phyloP scores from a whole-genome alignment of 768 basidiomycete genomes.

The Termitomyces sp. region DNA sequence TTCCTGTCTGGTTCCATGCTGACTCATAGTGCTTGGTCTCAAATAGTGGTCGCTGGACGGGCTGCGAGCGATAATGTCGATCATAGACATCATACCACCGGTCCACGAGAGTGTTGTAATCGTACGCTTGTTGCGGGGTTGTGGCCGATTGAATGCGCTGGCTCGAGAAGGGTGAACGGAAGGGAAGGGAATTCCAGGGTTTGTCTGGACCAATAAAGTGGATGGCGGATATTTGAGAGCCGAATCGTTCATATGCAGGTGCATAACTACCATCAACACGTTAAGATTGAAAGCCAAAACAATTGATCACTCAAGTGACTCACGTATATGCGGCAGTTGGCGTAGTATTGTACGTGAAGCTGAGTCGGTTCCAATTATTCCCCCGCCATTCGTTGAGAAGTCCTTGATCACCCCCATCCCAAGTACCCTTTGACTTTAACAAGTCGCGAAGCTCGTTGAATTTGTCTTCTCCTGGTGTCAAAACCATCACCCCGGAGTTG shows the following conservation, averaged over 20 bases:
- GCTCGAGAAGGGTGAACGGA: slow-evolving; percentile 55
- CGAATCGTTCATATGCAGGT: slow-evolving; percentile 93
- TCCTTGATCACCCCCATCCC: slow-evolving; percentile 99
- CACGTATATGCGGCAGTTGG: slow-evolving; percentile 96
- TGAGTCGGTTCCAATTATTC: slow-evolving; percentile 85
- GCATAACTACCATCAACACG: slow-evolving; percentile 65
- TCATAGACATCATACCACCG: slow-evolving; percentile 93
- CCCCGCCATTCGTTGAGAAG: slow-evolving; percentile 94
- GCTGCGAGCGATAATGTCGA: slow-evolving; percentile 70
- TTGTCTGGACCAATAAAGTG: slow-evolving; percentile 97
- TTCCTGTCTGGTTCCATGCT: slow-evolving; percentile 61
- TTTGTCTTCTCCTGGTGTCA: slow-evolving; percentile 78
- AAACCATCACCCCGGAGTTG: slow-evolving; percentile 94
- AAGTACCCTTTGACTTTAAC: slow-evolving; percentile 76
- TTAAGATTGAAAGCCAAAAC: slow-evolving; percentile 23
- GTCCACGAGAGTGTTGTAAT: slow-evolving; percentile 80
- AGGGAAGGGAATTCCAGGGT: slow-evolving; percentile 81
- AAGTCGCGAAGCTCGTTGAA: slow-evolving; percentile 72
- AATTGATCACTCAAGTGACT: slow-evolving; percentile 32
- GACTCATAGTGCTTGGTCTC: slow-evolving; percentile 66
- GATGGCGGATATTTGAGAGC: slow-evolving; percentile 78
- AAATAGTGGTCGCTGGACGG: slow-evolving; percentile 45
- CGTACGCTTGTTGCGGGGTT: slow-evolving; percentile 50
- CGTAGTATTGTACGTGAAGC: slow-evolving; percentile 98
- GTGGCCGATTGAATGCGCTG: slow-evolving; percentile 23